These are phyloP conservation scores for Adansonia gregorii DNA, from an alignment of 441 rosid species.

Conservation along the genomic window DNA sequence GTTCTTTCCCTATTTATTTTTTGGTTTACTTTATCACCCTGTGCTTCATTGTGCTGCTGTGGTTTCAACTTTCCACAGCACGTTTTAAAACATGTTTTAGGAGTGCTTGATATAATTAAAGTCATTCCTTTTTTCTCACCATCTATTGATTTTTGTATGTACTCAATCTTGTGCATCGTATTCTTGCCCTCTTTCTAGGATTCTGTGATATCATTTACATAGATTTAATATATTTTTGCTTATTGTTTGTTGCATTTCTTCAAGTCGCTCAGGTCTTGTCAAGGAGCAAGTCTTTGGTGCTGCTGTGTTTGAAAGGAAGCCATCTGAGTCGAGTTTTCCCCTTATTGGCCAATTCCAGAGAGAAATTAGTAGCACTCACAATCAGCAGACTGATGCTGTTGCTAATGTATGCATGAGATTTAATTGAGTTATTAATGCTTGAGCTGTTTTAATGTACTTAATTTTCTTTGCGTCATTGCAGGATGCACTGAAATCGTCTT, in stretches of 20 bases:
- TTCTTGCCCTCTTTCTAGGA: neutral
- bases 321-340: conserved; percentile 42
- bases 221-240: conserved; percentile 42
- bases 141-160: neutral
- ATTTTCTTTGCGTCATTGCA: conserved; percentile 47
- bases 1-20: neutral
- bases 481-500: conserved; percentile 61
- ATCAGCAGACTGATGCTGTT: conserved; percentile 44
- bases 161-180: neutral
- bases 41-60: neutral
- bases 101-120: conserved; percentile 15
- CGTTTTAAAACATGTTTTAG: neutral
- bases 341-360: conserved; percentile 46
- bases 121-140: conserved; percentile 7
- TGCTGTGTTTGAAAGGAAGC: conserved; percentile 55
- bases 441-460: conserved; percentile 28
- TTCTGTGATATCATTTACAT: conserved; percentile 17
- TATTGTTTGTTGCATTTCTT: conserved; percentile 65
- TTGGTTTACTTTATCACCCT: conserved; percentile 7
- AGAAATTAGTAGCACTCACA: conserved; percentile 45
- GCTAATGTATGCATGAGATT: conserved; percentile 52
- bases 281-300: conserved; percentile 40
- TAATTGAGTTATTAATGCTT: conserved; percentile 31
- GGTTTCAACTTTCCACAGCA: neutral
- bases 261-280: conserved; percentile 77